These are phyloP conservation scores for Fusarium sp. DNA, from an alignment of 2,329 filamentous ascomycete species.

Conservation along the genomic window DNA sequence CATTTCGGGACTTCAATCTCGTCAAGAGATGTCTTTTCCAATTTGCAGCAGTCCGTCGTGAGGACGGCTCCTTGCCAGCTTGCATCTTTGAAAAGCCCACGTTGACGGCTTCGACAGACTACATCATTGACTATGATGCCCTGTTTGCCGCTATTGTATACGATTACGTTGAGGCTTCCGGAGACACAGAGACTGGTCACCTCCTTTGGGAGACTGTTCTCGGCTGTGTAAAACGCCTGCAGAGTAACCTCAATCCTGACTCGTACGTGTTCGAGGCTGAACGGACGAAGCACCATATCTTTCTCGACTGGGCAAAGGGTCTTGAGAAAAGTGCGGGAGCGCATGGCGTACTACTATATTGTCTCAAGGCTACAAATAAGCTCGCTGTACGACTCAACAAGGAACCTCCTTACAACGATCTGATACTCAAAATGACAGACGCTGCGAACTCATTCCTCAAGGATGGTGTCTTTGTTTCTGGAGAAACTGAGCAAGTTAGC, in stretches of 20 bases:
- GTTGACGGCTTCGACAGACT: neutral
- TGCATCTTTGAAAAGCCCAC: neutral
- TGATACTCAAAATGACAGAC: neutral
- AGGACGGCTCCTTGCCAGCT: neutral
- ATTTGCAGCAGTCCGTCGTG: neutral
- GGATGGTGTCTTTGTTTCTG: neutral
- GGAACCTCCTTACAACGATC: neutral
- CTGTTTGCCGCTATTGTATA: neutral
- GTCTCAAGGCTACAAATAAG: neutral
- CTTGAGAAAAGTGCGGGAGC: neutral
- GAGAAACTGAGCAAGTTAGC: neutral
- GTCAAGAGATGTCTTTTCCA: neutral
- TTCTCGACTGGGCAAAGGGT: neutral
- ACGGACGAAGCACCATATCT: neutral
- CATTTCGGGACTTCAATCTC: slow-evolving; percentile 50
- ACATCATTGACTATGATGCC: neutral
- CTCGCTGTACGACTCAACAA: neutral
- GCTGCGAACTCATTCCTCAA: neutral
- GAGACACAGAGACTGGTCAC: neutral
- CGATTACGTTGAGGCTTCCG: neutral
- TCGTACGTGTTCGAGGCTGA: neutral
- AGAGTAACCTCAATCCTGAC: neutral
- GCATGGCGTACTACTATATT: neutral
- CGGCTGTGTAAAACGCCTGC: neutral
- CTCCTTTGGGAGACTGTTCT: neutral